Percentiles rank a stretch among this genome's conserved stretches.
These are phyloP conservation scores for Chaetomium globosum DNA, from an alignment of 2,329 filamentous ascomycete species.

Conservation along the genomic window DNA sequence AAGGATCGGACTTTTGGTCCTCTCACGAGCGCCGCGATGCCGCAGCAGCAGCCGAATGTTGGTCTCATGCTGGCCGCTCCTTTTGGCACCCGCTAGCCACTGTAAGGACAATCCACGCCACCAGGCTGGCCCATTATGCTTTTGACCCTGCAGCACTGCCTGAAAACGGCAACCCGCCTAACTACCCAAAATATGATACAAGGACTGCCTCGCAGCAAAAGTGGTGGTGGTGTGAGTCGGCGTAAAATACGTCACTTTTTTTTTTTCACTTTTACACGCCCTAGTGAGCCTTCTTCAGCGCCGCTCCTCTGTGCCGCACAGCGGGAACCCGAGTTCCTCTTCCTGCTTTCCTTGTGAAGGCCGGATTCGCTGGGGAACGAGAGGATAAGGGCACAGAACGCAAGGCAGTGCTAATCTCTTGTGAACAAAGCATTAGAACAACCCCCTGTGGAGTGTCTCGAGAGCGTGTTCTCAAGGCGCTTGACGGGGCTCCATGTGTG, in stretches of 20 bases:
- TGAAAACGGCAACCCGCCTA: slow-evolving; percentile 1
- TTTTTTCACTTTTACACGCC: background rate
- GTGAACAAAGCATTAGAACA: background rate
- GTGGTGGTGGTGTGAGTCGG: background rate
- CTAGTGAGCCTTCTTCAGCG: slow-evolving; percentile 5
- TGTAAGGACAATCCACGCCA: background rate
- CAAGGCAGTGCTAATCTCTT: background rate
- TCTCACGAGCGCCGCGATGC: slow-evolving; percentile 11
- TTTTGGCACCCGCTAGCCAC: slow-evolving; percentile 2
- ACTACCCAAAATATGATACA: background rate
- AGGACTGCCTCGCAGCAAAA: background rate
- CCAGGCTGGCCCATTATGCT: background rate
- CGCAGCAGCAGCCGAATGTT: slow-evolving; percentile 5
- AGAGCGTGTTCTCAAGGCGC: background rate
- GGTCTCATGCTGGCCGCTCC: slow-evolving; percentile 18
- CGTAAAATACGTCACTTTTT: background rate
- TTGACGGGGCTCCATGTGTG: background rate
- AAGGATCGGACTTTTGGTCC: slow-evolving; percentile 14
- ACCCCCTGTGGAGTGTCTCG: background rate
- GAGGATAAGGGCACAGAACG: background rate
- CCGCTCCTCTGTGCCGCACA: slow-evolving; percentile 8
- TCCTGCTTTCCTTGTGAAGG: background rate
- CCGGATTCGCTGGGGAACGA: background rate
- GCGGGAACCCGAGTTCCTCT: no score
- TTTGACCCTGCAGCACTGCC: slow-evolving; percentile 5